These are phyloP conservation scores for Aspergillus quadrilineatus DNA, from an alignment of 2,329 filamentous ascomycete genomes.

Conservation along the genomic window DNA sequence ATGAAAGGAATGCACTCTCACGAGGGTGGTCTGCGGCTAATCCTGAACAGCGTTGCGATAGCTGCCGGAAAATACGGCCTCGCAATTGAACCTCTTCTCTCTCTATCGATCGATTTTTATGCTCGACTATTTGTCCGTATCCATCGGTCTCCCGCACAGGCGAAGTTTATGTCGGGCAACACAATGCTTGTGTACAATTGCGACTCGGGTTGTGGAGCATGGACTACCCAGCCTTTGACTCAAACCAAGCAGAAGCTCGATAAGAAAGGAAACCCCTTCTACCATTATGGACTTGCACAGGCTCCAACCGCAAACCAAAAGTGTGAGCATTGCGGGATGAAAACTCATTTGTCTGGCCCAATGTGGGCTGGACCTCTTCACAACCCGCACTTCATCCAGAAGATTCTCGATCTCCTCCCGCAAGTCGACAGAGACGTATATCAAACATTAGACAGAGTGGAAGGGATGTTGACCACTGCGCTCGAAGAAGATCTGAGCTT, in stretches of 20 bases:
- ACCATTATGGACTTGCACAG: slow-evolving; percentile 74
- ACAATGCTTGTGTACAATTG: slow-evolving; percentile 93
- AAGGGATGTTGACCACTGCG: slow-evolving; percentile 88
- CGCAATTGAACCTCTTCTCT: slow-evolving; percentile 84
- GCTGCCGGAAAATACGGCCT: slow-evolving; percentile 83
- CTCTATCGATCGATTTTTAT: slow-evolving; percentile 95
- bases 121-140: slow-evolving; percentile 84
- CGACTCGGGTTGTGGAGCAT: slow-evolving; percentile 86
- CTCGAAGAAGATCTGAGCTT: slow-evolving; percentile 66
- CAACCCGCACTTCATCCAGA: slow-evolving; percentile 76
- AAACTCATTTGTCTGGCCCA: slow-evolving; percentile 83
- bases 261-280: slow-evolving; percentile 70
- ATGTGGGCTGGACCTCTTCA: slow-evolving; percentile 95
- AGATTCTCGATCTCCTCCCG: slow-evolving; percentile 71
- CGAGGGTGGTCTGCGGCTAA: slow-evolving; percentile 82
- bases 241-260: slow-evolving; percentile 65
- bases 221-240: slow-evolving; percentile 77
- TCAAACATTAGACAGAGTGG: slow-evolving; percentile 74
- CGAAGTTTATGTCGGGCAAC: slow-evolving; percentile 87
- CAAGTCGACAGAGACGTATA: slow-evolving; percentile 68
- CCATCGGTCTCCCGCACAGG: slow-evolving; percentile 73
- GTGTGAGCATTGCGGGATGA: slow-evolving; percentile 82
- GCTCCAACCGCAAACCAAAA: slow-evolving; percentile 65
- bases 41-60: slow-evolving; percentile 77
- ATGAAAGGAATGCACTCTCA: slow-evolving; percentile 83